These are phyloP conservation scores for Fusarium pininemorale DNA, from an alignment of 2,329 filamentous ascomycete genomes.

Conservation along the genomic window DNA sequence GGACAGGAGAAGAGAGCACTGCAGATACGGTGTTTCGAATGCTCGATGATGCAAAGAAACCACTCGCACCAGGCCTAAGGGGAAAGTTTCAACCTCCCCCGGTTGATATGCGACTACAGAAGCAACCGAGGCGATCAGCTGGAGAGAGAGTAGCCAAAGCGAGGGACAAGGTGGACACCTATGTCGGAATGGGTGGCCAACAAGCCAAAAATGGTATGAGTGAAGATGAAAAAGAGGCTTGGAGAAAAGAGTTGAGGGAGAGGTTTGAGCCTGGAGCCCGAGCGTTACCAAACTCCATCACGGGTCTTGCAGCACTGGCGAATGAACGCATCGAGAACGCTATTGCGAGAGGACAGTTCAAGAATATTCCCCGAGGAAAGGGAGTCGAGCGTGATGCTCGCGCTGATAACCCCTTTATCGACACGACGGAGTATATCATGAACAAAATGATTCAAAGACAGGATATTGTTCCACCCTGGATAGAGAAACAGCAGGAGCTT, in stretches of 20 bases:
- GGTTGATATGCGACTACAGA: conserved; percentile 62
- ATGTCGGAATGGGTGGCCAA: conserved; percentile 59
- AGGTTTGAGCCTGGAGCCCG: conserved; percentile 79
- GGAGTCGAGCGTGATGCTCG: conserved; percentile 83
- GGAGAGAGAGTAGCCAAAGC: conserved; percentile 63
- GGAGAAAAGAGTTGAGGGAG: conserved; percentile 79
- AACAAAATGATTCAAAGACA: conserved; percentile 98
- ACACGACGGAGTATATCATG: conserved; percentile 97
- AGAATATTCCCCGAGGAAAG: conserved; percentile 81
- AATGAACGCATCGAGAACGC: conserved; percentile 95
- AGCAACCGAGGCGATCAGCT: conserved; percentile 50
- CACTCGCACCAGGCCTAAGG: conserved; percentile 62
- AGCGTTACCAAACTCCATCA: conserved; percentile 77
- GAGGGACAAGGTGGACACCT: conserved; percentile 65
- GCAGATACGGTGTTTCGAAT: conserved; percentile 85
- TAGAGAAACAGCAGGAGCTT: conserved; percentile 96
- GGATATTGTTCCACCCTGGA: conserved; percentile 96
- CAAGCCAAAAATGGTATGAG: conserved; percentile 64
- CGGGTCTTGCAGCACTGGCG: conserved; percentile 82
- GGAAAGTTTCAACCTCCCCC: conserved; percentile 57
- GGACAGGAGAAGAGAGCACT: conserved; percentile 80
- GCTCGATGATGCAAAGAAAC: conserved; percentile 81
- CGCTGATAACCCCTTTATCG: conserved; percentile 87
- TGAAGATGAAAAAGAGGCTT: conserved; percentile 76
- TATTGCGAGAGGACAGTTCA: conserved; percentile 89